Evolutionary conservation across 225 moss, liverwort and hornwort species (phyloP), one percentile per base, ranked within the genome.

Genomic region (Marchantia polymorpha): DNA sequence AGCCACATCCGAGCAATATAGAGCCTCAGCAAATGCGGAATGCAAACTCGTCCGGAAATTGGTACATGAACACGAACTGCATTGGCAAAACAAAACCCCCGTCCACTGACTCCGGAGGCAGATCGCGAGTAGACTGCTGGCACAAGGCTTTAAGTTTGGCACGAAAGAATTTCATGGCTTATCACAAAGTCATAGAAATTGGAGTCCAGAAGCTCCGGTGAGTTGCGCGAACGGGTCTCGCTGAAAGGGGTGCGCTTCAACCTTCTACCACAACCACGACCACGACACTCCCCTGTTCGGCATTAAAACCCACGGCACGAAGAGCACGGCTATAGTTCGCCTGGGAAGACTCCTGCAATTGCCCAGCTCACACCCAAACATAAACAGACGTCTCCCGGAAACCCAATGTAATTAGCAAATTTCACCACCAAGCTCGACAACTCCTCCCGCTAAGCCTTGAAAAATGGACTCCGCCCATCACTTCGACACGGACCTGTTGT

Each of bases 61-160:
- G 76, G 20, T 19, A 58, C 61, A 22, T 15, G 25, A 20, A 23
- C 14, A 47, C 10, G 5, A 22, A n/a, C 14, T 61, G 8, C 31
- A 47, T 17, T 48, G 3, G 16, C 6, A 13, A 30, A 20, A 13
- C 48, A 20, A 64, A 77, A 77, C 3, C 25, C 64, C 47, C 23
- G 77, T 64, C 64, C 49, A 65, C 61, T 48, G 17, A 77, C 50
- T 65, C 63, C 77, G 48, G 23, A 49, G 17, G 64, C 23, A 26
- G 64, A 48, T 77, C 76, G 20, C 53, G n/a, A 47, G 20, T 22
- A 3, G 49, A 64, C 22, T 20, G 63, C 56, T 75, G 75, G 15
- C 17, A 30, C 29, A 26, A 20, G 26, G 31, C 55, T 27, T 56
- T 54, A 19, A 25, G 7, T 39, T 15, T 15, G 9, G 8, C 56